Conservation (phyloP, 345 rosid genomes). For the Psidium friedrichsthalianum region DNA sequence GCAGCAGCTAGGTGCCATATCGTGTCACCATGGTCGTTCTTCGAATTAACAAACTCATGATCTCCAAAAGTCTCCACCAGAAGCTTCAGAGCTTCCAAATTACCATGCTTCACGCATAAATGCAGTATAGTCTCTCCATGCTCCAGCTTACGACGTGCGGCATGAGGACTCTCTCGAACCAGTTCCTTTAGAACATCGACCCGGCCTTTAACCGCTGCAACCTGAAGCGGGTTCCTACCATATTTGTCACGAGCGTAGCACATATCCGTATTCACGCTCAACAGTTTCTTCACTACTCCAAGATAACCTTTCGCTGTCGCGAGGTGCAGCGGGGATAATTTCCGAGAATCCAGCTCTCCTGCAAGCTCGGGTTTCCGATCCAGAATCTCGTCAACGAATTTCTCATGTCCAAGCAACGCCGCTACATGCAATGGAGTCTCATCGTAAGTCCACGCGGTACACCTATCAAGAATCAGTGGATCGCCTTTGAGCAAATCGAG, state of each 20-base stretch:
- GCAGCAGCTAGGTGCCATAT: not conserved
- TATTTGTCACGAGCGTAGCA: not conserved
- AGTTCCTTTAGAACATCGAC: not conserved
- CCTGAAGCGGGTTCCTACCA: not conserved
- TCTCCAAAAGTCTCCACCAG: not conserved
- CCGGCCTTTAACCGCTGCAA: not conserved
- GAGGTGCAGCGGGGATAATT: too few species aligned
- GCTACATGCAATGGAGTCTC: too few species aligned
- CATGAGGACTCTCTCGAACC: not conserved
- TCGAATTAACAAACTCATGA: not conserved
- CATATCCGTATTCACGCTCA: not conserved
- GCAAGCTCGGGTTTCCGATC: too few species aligned
- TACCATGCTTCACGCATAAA: too few species aligned
- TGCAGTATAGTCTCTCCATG: not conserved
- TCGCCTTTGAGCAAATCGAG: too few species aligned
- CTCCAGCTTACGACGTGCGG: not conserved
- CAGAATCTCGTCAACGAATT: too few species aligned
- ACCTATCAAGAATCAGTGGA: too few species aligned
- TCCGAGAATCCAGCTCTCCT: too few species aligned
- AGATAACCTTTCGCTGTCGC: too few species aligned
- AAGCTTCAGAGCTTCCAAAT: too few species aligned
- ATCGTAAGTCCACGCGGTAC: too few species aligned
- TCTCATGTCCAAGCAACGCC: too few species aligned
- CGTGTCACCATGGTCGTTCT: not conserved
- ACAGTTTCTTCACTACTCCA: not conserved